phyloP scores from a whole-genome alignment of 306 rosid species.

The Rubus parviflorus region DNA sequence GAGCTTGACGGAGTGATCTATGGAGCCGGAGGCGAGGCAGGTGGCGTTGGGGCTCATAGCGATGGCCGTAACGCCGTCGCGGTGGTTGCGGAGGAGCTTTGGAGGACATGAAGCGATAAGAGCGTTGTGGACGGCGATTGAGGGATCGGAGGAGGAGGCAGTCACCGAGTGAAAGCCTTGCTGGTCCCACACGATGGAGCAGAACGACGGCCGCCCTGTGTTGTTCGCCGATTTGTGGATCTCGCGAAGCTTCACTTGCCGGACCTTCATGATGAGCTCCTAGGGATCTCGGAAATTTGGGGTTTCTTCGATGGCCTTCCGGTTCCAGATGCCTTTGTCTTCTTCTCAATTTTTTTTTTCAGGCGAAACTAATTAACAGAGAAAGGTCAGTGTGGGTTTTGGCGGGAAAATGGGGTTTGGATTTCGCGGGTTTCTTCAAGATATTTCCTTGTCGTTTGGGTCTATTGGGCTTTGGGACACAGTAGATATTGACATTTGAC shows the following conservation, averaged over 20 bases:
- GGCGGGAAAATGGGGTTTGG: conserved; percentile 41
- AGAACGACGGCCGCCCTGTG: conserved; percentile 58
- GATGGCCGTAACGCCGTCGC: conserved; percentile 86
- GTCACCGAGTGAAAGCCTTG: conserved; percentile 68
- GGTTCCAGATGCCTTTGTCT: neutral
- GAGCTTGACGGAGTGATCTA: conserved; percentile 91
- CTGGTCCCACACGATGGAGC: conserved; percentile 90
- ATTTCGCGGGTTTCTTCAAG: conserved; percentile 38
- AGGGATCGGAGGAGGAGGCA: conserved; percentile 65
- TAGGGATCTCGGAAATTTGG: neutral
- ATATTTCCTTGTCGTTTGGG: neutral
- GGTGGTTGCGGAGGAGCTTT: conserved; percentile 80
- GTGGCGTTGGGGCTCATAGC: conserved; percentile 94
- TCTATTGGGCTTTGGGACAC: neutral
- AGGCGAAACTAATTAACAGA: neutral
- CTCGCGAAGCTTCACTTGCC: conserved; percentile 84
- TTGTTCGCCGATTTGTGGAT: conserved; percentile 54
- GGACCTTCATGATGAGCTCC: conserved; percentile 59
- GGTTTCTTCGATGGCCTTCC: neutral
- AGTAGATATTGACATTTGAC: too few species aligned
- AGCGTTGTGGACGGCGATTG: conserved; percentile 73
- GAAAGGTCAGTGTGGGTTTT: conserved; percentile 4
- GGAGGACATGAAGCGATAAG: conserved; percentile 63
- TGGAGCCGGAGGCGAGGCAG: conserved; percentile 92
- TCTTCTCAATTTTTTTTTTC: neutral